These are phyloP conservation scores for Mycena chlorophos DNA, from an alignment of 768 basidiomycete species.

Conservation along the genomic window DNA sequence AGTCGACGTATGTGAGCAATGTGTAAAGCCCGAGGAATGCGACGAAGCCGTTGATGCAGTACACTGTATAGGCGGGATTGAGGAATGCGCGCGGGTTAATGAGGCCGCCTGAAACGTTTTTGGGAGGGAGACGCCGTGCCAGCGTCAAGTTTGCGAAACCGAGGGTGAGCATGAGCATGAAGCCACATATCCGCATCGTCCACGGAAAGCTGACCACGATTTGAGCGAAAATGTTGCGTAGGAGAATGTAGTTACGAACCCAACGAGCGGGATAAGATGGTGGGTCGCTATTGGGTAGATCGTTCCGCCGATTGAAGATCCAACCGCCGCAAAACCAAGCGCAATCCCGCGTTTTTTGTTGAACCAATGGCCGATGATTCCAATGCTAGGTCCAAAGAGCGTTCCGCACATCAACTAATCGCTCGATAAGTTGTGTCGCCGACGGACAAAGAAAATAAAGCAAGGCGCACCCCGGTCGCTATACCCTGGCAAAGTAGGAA, in stretches of 20 bases:
- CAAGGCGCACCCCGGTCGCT: constrained; percentile 49
- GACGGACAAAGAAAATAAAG: neutral
- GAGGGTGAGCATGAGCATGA: constrained; percentile 52
- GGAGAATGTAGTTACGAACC: constrained; percentile 38
- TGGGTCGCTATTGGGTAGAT: constrained; percentile 58
- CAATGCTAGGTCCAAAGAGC: constrained; percentile 52
- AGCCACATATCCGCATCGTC: constrained; percentile 67
- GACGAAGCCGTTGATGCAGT: constrained; percentile 46
- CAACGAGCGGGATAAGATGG: constrained; percentile 51
- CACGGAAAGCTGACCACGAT: constrained; percentile 54
- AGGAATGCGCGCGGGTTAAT: constrained; percentile 49
- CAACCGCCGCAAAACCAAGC: constrained; percentile 52
- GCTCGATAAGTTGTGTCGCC: neutral
- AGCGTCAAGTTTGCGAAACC: constrained; percentile 49
- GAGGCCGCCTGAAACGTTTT: constrained; percentile 51
- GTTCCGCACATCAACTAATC: constrained; percentile 37
- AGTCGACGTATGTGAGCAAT: constrained; percentile 61
- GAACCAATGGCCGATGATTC: constrained; percentile 66
- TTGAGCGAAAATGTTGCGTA: neutral
- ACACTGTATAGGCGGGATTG: constrained; percentile 49
- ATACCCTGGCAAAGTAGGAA: constrained; percentile 75
- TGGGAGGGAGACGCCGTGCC: constrained; percentile 53
- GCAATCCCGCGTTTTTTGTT: constrained; percentile 52
- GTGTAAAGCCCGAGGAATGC: constrained; percentile 66
- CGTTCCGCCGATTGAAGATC: constrained; percentile 62